A percentile compares a stretch with the other conserved stretches of the same genome.
These are phyloP conservation scores for Aspergillus persii DNA, from an alignment of 2,329 filamentous ascomycete genomes.

Conservation along the genomic window DNA sequence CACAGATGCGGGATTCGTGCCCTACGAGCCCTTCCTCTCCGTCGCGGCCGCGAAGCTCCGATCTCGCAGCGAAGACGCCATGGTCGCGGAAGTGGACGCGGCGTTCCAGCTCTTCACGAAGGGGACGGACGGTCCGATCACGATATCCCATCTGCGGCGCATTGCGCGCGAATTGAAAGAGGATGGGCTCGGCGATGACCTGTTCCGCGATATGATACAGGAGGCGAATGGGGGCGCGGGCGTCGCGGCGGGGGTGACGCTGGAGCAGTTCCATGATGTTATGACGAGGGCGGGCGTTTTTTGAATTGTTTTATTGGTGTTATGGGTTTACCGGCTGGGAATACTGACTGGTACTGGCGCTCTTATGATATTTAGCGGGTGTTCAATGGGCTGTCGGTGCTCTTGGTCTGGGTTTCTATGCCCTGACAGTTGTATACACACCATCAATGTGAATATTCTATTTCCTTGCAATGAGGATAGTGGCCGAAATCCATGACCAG, in stretches of 20 bases:
- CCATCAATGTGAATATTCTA: background rate
- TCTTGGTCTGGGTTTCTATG: no score
- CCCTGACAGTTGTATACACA: no score
- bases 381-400: background rate
- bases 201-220: slow-evolving; percentile 89
- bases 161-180: slow-evolving; percentile 81
- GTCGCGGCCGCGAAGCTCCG: slow-evolving; percentile 86
- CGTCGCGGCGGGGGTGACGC: slow-evolving; percentile 66
- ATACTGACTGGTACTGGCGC: no score
- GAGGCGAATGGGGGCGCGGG: slow-evolving; percentile 85
- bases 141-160: slow-evolving; percentile 70
- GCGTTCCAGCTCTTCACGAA: slow-evolving; percentile 79
- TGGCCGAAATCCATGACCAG: background rate
- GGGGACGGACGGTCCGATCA: slow-evolving; percentile 61
- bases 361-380: slow-evolving; percentile 3
- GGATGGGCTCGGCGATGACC: slow-evolving; percentile 70
- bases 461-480: background rate
- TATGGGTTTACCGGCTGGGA: background rate
- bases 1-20: slow-evolving; percentile 71
- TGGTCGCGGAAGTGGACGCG: slow-evolving; percentile 70
- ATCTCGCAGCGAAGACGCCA: slow-evolving; percentile 51
- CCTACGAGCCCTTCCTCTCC: slow-evolving; percentile 78
- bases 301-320: slow-evolving; percentile 38
- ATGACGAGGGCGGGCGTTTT: slow-evolving; percentile 84
- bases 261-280: slow-evolving; percentile 80